These are phyloP conservation scores for Neolentinus lepideus DNA, from an alignment of 1,284 basidiomycete species.

Conservation along the genomic window DNA sequence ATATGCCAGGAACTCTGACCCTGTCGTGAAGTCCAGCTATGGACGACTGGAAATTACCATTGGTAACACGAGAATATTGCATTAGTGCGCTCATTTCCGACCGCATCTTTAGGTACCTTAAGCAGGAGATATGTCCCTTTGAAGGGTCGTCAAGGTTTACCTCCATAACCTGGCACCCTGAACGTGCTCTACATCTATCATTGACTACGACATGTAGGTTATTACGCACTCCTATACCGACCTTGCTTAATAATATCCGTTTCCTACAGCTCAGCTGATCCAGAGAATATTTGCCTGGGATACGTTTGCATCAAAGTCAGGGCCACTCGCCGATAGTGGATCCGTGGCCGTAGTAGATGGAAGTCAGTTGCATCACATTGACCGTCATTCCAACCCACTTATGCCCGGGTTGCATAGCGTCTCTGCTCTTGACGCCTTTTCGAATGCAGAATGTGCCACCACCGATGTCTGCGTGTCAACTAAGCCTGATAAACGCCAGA, in stretches of 20 bases:
- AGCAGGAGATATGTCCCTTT: conserved; percentile 72
- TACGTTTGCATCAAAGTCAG: conserved; percentile 54
- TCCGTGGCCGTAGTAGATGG: conserved; percentile 92
- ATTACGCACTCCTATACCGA: neutral
- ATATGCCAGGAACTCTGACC: neutral
- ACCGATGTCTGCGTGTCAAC: conserved; percentile 81
- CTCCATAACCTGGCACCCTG: conserved; percentile 82
- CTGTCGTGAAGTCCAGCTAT: conserved; percentile 68
- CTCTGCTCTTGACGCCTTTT: conserved; percentile 88
- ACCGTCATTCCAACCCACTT: neutral
- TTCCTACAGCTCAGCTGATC: conserved; percentile 41
- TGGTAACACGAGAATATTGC: conserved; percentile 46
- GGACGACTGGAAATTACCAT: conserved; percentile 94
- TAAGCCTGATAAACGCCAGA: conserved; percentile 26
- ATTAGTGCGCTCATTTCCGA: neutral
- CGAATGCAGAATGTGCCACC: conserved; percentile 91
- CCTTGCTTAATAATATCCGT: neutral
- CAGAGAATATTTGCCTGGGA: conserved; percentile 75
- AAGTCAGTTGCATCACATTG: conserved; percentile 37
- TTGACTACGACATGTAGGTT: conserved; percentile 63
- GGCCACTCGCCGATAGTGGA: conserved; percentile 75
- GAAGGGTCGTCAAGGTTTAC: conserved; percentile 40
- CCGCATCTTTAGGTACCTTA: conserved; percentile 64
- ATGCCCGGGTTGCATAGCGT: conserved; percentile 31
- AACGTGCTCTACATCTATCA: conserved; percentile 63